Base-by-base conservation (phyloP, 129 eudicot genomes). In the Artemisia tridentata region DNA sequence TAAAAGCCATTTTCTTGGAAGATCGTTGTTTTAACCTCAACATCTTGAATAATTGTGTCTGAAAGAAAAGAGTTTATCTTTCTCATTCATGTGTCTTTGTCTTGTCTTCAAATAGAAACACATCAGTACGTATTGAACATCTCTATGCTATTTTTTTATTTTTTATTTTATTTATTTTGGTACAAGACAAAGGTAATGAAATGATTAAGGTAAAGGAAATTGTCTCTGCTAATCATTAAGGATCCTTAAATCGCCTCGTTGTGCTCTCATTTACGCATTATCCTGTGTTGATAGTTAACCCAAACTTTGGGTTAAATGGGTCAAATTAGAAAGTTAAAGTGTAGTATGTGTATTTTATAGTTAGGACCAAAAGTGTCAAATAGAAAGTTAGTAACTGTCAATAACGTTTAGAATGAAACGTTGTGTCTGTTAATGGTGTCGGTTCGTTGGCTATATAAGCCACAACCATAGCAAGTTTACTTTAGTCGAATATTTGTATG, bases 91-190 rank as follows among this genome's bases (percentile, higher is more conserved):
- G 88, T 84, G 83, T 61, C 62, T 38, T 55, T 81, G 78, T 76
- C 81, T 80, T 73, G 83, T 73, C 86, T 82, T 81, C 84, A 55
- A 65, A 70, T 68, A 79, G 68, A 65, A 84, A 80, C 55, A 73
- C 73, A 72, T 72, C 79, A 48, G 52, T 17, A 59, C 34, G 3
- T 61, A 61, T 76, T 71, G 66, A 52, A 61, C 68, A 43, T 41
- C 45, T 38, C 45, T 38, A 38, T 38, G 45, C 45, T 38, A 9
- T 50, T 43, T 72, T 72, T 67, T 66, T 50, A 59, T 71, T 80
- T 72, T 76, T 55, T 64, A 65, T 46, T 61, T 31, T 49, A 75
- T 19, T 29, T 29, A 29, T 29, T 29, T 38, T 47, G 62, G 72
- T 64, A 68, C 29, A 31, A 52, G 80, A 84, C 84, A 80, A 78